phyloP scores from a whole-genome alignment of 164 flowering plant genomes.

The Litsea cubeba region DNA sequence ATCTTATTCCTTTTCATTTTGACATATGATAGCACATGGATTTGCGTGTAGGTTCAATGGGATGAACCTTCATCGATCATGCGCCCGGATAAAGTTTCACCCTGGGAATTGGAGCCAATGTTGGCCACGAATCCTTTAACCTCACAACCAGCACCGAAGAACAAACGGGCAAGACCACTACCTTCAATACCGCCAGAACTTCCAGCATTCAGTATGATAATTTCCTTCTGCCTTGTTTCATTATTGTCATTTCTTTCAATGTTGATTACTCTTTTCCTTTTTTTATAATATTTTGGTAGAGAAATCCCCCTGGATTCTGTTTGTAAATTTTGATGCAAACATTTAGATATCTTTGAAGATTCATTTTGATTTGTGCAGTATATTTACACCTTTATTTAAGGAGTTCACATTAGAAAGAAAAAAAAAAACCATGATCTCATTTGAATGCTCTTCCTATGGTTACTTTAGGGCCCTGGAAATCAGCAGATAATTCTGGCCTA shows the following conservation, averaged over 20 bases:
- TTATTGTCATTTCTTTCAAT: too few relatives aligned
- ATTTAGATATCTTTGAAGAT: too few relatives aligned
- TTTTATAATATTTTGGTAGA: too few relatives aligned
- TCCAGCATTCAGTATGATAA: constrained; percentile 43
- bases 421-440: too few relatives aligned
- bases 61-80: constrained; percentile 82
- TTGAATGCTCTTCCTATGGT: too few relatives aligned
- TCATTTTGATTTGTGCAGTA: too few relatives aligned
- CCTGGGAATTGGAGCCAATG: constrained; percentile 92
- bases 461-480: constrained; percentile 59
- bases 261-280: too few relatives aligned
- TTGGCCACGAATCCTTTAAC: constrained; percentile 43
- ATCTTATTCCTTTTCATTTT: too few relatives aligned
- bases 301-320: neutral
- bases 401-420: too few relatives aligned
- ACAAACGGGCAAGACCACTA: constrained; percentile 68
- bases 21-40: neutral
- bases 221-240: neutral
- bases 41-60: constrained; percentile 75
- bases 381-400: too few relatives aligned
- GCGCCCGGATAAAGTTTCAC: constrained; percentile 84
- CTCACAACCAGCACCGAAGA: constrained; percentile 57
- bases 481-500: constrained; percentile 42
- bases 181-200: constrained; percentile 46
- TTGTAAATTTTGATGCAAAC: neutral